Base-by-base conservation (phyloP, 2,329 filamentous ascomycete genomes). In the Hawksworthiomyces lignivorus region DNA sequence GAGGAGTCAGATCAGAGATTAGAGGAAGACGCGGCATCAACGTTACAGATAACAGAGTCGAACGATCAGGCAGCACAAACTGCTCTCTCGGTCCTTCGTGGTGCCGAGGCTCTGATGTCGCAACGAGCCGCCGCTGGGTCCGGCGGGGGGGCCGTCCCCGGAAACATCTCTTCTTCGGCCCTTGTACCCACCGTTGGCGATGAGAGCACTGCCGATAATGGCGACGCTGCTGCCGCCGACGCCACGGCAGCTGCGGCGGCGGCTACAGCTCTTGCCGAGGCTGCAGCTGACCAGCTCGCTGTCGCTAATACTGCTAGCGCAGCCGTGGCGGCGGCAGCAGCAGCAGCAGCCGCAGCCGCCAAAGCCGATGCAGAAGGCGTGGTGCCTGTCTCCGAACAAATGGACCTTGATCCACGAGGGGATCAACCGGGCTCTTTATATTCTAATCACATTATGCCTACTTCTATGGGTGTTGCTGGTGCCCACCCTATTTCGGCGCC, bases 61-160 rank as follows among this genome's bases (percentile, higher is more conserved):
- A 28, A 65, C 54, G 71, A 76, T 30, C 75, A 75, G 41, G 69
- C 73, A 17, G 64, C 65, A n/a, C 72, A 75, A 40, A 68, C 63
- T 45, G 72, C 67, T 24, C 60, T 80, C 11, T 50, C 48, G 0
- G 44, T 48, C 4, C 45, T 49, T 9, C 47, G 49, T 19, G 47
- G 44, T 11, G 45, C 47, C 17, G 45, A 50, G 21, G 47, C 42
- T 2, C 27, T 47, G 9, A 44, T 47, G 44, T 37, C 45, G 20
- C 46, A 45, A 24, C 44, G 38, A 21, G 40, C 46, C 8, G 43
- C 48, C 20, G 47, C 64, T 57, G 48, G 67, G 2, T 68, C 66
- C 11, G 64, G 66, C 15, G 58, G 62, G 36, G 68, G 69, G 56
- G 66, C 69, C 19, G 53, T 63, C 7, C 60, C 62, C 3, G 54